These are phyloP conservation scores for Mucor mucedo DNA, from an alignment of 371 early-diverging fungal genomes.

Conservation along the genomic window DNA sequence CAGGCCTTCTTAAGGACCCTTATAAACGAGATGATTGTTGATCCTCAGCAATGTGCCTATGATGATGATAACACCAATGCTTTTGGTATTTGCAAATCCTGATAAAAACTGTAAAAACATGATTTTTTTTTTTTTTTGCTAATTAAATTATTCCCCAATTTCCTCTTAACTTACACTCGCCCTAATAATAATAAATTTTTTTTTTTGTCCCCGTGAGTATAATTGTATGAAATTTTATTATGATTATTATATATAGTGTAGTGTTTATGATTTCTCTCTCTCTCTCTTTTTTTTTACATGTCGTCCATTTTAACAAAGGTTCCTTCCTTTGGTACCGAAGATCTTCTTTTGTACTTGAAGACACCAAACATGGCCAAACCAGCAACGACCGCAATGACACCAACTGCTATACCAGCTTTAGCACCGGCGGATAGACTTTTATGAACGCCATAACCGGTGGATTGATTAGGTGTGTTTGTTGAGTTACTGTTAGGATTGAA, in stretches of 20 bases:
- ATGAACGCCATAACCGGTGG: background rate
- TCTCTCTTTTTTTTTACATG: conserved; percentile 2
- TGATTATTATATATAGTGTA: background rate
- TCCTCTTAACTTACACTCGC: background rate
- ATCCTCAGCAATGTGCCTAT: conserved; percentile 33
- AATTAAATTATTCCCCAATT: too few species aligned
- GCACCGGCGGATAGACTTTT: conserved; percentile 33
- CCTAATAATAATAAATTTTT: background rate
- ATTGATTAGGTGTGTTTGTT: conserved; percentile 4
- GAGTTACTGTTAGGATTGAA: conserved; percentile 18
- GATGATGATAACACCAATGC: conserved; percentile 14
- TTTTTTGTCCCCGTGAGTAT: too few species aligned
- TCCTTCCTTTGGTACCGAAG: conserved; percentile 1
- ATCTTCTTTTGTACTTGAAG: conserved; percentile 11
- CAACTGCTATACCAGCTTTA: conserved; percentile 50
- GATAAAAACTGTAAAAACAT: background rate
- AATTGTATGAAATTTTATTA: too few species aligned
- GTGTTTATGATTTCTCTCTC: background rate
- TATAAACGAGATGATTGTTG: conserved; percentile 33
- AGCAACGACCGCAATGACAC: conserved; percentile 38
- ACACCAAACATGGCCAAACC: conserved; percentile 19
- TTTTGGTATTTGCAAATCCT: conserved; percentile 4
- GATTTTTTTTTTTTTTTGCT: background rate
- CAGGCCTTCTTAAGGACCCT: conserved; percentile 51
- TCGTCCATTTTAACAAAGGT: conserved; percentile 22